A percentile compares a stretch with the other conserved stretches of the same genome.
These are phyloP conservation scores for Neocallimastix lanati DNA, from an alignment of 192 early-diverging fungal species.

Conservation along the genomic window DNA sequence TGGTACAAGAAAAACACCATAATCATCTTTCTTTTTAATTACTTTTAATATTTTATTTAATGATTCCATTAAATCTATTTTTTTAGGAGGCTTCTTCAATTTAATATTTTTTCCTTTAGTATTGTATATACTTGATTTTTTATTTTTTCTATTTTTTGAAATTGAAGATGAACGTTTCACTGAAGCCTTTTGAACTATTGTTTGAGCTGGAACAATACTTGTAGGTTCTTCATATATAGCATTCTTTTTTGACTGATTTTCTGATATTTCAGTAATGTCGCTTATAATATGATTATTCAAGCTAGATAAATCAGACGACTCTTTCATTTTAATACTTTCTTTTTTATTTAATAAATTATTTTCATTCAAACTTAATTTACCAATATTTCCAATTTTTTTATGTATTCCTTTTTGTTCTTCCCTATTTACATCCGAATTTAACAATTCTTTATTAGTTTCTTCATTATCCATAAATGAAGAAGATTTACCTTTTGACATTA, in stretches of 20 bases:
- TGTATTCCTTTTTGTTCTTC: no score
- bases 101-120: background rate
- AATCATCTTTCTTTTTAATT: slow-evolving; percentile 56
- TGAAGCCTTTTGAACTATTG: background rate
- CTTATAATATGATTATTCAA: background rate
- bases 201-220: background rate
- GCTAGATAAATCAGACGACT: background rate
- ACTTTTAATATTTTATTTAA: slow-evolving; percentile 39
- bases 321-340: no score
- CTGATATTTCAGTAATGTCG: background rate
- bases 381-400: no score
- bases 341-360: no score
- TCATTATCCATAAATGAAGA: background rate
- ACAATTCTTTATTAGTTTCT: background rate
- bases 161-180: background rate
- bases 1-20: slow-evolving; percentile 73
- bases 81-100: slow-evolving; percentile 11
- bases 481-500: background rate
- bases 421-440: no score
- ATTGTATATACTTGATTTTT: background rate
- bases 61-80: slow-evolving; percentile 39
- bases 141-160: background rate
- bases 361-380: no score
- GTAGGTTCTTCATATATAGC: background rate
- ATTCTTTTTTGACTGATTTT: background rate